A percentile compares a stretch with the other conserved stretches of the same genome.
Conservation (phyloP, 1,284 basidiomycete genomes). For the Apiotrichum porosum region DNA sequence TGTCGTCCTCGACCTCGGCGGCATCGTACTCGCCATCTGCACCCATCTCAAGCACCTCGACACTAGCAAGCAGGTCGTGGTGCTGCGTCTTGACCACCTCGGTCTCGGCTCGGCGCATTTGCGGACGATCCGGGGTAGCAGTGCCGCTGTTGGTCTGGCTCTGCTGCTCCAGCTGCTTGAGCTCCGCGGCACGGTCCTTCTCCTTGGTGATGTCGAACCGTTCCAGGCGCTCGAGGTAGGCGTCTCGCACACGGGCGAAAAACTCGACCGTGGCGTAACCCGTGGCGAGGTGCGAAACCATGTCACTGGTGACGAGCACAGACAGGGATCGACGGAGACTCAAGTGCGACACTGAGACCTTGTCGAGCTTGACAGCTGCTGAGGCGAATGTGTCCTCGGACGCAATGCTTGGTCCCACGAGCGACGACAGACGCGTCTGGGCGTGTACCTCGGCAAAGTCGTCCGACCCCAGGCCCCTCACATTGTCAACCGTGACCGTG, state of each 20-base stretch:
- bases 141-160: background rate
- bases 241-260: slow-evolving; percentile 71
- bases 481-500: slow-evolving; percentile 72
- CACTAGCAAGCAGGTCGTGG: slow-evolving; percentile 81
- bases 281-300: slow-evolving; percentile 64
- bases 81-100: slow-evolving; percentile 83
- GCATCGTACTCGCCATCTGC: slow-evolving; percentile 78
- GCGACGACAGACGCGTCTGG: slow-evolving; percentile 75
- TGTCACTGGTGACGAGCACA: slow-evolving; percentile 67
- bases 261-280: slow-evolving; percentile 81
- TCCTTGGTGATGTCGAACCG: slow-evolving; percentile 51
- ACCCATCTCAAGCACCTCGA: slow-evolving; percentile 82
- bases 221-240: slow-evolving; percentile 80
- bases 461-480: slow-evolving; percentile 76
- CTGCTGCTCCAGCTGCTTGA: no score
- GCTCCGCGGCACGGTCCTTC: no score
- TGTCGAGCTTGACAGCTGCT: slow-evolving; percentile 64
- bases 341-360: slow-evolving; percentile 66
- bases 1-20: slow-evolving; percentile 77
- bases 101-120: slow-evolving; percentile 84
- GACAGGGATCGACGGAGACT: slow-evolving; percentile 75
- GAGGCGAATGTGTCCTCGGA: slow-evolving; percentile 81
- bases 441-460: slow-evolving; percentile 79
- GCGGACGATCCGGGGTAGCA: slow-evolving; percentile 44
- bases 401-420: slow-evolving; percentile 62